Conservation (phyloP, 2,329 filamentous ascomycete species). For the Arthrobotrys conoides region DNA sequence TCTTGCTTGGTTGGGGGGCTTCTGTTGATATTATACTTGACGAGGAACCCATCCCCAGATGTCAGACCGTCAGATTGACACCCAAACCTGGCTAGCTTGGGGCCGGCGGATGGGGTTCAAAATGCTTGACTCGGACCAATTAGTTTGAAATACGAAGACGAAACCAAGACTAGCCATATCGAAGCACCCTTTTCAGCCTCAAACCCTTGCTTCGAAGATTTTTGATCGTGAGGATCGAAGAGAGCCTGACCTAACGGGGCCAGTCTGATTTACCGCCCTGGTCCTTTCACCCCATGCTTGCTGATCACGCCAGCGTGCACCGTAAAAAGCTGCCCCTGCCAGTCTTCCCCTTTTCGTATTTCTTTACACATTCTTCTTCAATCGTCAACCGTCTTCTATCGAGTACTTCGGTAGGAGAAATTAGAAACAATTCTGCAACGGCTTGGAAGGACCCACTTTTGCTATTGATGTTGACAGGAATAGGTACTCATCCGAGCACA, state of each 20-base stretch:
- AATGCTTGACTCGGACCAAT: slow-evolving; percentile 22
- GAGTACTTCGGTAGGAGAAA: slow-evolving; percentile 11
- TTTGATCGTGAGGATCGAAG: slow-evolving; percentile 3
- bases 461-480: slow-evolving; percentile 40
- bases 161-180: slow-evolving; percentile 9
- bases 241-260: slow-evolving; percentile 13
- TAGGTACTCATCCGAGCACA: slow-evolving; percentile 19
- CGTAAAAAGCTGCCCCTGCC: slow-evolving; percentile 19
- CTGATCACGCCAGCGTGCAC: slow-evolving; percentile 43
- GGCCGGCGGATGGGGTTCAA: slow-evolving; percentile 18
- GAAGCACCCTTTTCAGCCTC: slow-evolving; percentile 40
- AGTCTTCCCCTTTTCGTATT: slow-evolving; percentile 39
- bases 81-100: slow-evolving; percentile 17
- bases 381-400: slow-evolving; percentile 12
- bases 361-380: slow-evolving; percentile 22
- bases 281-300: slow-evolving; percentile 20
- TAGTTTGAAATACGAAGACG: slow-evolving; percentile 38
- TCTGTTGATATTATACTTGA: slow-evolving; percentile 51
- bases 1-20: neutral
- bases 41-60: neutral
- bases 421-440: slow-evolving; percentile 46
- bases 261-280: slow-evolving; percentile 46
- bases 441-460: slow-evolving; percentile 3
- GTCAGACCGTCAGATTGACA: slow-evolving; percentile 20
- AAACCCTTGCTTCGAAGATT: slow-evolving; percentile 25